Base-by-base conservation (phyloP, 2,329 filamentous ascomycete genomes). In the Alternaria longipes region DNA sequence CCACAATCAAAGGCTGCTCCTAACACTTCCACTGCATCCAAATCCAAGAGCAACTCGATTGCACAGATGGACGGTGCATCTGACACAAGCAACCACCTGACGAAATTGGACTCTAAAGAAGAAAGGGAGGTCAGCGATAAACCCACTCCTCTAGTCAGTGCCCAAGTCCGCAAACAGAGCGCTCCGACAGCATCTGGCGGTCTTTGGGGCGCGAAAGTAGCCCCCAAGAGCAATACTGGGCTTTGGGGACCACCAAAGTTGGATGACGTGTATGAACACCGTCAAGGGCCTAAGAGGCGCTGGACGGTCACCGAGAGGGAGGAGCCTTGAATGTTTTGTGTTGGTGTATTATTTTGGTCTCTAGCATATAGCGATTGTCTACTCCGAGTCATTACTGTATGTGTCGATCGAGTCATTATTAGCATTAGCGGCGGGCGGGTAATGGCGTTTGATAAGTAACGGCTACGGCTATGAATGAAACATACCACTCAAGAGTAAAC, bases 241-340 rank as follows among this genome's bases (percentile, higher is more conserved):
- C 78, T 84, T 6, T 84, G 82, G 82, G 81, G 81, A 0, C 76
- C 74, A n/a, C 75, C 77, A 14, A 66, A 66, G 69, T 70, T 63
- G 64, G 70, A 67, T 59, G 74, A 75, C 32, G 68, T 77, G n/a
- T 75, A 75, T 28, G 75, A 77, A 67, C 74, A 80, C 55, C 74
- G 74, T 8, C 66, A 66, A 26, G 79, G 78, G 40, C 74, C 76
- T 22, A 83, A 82, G 74, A 74, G 81, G 66, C 67, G 81, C 54
- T 83, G 81, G 81, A 82, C 80, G 4, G 71, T 82, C 38, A 78
- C 73, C 28, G 75, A 79, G 63, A 66, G 72, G 45, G 73, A 78
- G 26, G 68, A 72, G 20, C 20, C 32, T 51, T 62, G 36, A 49
- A 55, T 26, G 12, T 12, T 32, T 18, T 20, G 36, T 42, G 2